Percentiles rank a stretch among this genome's conserved stretches.
These are phyloP conservation scores for Candida qinlingensis DNA, from an alignment of 805 yeast species.

Conservation along the genomic window DNA sequence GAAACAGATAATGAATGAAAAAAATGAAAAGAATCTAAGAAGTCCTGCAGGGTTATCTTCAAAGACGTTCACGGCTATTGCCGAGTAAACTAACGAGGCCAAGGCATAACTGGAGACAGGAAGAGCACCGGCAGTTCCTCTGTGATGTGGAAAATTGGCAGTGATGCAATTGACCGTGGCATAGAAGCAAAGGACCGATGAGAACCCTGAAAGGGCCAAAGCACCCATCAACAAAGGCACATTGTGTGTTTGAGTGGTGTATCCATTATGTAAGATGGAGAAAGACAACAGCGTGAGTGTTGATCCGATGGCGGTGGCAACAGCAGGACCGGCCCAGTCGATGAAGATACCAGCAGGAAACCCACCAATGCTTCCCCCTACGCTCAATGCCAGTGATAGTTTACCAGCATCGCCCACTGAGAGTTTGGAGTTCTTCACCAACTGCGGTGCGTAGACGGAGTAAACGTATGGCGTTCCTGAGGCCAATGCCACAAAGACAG, in stretches of 20 bases:
- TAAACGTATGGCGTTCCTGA: conserved; percentile 74
- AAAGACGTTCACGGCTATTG: conserved; percentile 49
- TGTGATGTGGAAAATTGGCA: conserved; percentile 62
- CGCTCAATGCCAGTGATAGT: conserved; percentile 53
- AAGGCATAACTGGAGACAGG: conserved; percentile 47
- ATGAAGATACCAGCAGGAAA: conserved; percentile 65
- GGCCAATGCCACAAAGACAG: conserved; percentile 49
- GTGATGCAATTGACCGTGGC: conserved; percentile 45
- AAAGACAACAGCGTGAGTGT: conserved; percentile 51
- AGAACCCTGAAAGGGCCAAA: conserved; percentile 54
- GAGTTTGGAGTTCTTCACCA: conserved; percentile 50
- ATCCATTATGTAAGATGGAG: conserved; percentile 43
- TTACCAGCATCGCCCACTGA: conserved; percentile 59
- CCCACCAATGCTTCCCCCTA: conserved; percentile 69
- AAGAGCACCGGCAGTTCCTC: conserved; percentile 36
- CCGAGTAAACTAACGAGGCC: conserved; percentile 61
- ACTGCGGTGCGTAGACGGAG: conserved; percentile 73
- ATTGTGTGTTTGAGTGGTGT: conserved; percentile 33
- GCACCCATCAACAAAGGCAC: conserved; percentile 41
- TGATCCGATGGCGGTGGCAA: conserved; percentile 52
- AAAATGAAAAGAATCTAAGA: conserved; percentile 47
- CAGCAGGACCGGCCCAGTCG: conserved; percentile 53
- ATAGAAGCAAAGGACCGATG: conserved; percentile 56
- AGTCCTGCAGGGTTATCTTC: conserved; percentile 49
- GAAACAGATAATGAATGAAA: conserved; percentile 35